A percentile compares a stretch with the other conserved stretches of the same genome.
phyloP scores from a whole-genome alignment of 2,329 filamentous ascomycete species.

The Aureobasidium mangrovei region DNA sequence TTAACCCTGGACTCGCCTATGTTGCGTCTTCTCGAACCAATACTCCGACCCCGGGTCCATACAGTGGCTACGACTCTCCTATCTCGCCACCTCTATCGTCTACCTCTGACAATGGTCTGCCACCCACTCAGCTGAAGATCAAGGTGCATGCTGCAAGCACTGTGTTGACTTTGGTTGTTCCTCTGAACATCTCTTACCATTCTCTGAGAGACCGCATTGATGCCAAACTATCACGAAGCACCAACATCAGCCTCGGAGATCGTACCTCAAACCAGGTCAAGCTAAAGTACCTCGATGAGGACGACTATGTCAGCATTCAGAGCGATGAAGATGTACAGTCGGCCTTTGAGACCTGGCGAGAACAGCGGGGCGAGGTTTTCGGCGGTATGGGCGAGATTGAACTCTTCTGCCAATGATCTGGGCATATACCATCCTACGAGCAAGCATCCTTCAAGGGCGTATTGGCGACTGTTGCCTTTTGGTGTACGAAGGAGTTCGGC shows the following conservation, averaged over 20 bases:
- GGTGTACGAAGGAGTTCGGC: conserved; percentile 9
- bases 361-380: conserved; percentile 53
- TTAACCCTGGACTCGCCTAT: conserved; percentile 7
- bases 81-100: conserved; percentile 36
- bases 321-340: conserved; percentile 95
- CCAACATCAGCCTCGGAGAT: conserved; percentile 72
- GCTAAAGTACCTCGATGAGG: conserved; percentile 85
- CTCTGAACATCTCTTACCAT: conserved; percentile 89
- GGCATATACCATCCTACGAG: neutral
- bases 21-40: conserved; percentile 4
- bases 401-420: conserved; percentile 59
- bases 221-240: conserved; percentile 82
- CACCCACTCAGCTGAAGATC: conserved; percentile 75
- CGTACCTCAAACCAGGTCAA: conserved; percentile 51
- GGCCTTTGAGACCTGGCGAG: conserved; percentile 89
- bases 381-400: conserved; percentile 81
- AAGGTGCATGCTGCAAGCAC: conserved; percentile 89
- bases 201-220: conserved; percentile 93
- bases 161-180: conserved; percentile 91
- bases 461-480: neutral
- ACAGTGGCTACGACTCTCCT: conserved; percentile 20
- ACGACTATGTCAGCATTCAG: conserved; percentile 86
- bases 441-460: neutral
- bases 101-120: conserved; percentile 17
- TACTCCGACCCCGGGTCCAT: neutral